Conservation (phyloP, 192 early-diverging fungal species). For the Lobosporangium transversale region DNA sequence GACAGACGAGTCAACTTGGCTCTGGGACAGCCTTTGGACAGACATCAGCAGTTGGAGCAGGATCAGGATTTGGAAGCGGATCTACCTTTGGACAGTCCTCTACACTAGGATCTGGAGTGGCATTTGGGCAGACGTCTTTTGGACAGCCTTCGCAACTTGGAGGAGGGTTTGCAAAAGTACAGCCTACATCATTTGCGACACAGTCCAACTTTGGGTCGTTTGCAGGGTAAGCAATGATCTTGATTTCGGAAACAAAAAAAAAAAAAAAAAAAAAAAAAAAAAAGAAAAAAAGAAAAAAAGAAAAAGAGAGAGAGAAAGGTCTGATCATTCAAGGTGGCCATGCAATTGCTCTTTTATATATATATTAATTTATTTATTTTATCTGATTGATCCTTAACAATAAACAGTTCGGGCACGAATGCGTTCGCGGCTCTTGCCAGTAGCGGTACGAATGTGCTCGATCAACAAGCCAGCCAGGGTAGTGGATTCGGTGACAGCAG, state of each 20-base stretch:
- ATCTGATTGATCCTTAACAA: not conserved
- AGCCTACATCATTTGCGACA: constrained; percentile 11
- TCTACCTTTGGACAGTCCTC: constrained; percentile 19
- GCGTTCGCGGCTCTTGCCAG: constrained; percentile 39
- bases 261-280: too few species aligned
- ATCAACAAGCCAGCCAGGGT: constrained; percentile 22
- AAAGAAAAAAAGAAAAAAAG: too few species aligned
- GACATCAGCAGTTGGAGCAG: constrained; percentile 11
- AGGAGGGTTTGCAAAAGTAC: constrained; percentile 4
- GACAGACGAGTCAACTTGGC: constrained; percentile 21
- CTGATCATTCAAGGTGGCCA: too few species aligned
- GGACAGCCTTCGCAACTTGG: constrained; percentile 1
- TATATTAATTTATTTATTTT: too few species aligned
- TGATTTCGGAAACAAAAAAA: too few species aligned
- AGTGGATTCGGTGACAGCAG: constrained; percentile 18
- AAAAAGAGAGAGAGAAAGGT: too few species aligned
- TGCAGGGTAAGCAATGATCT: constrained; percentile 38
- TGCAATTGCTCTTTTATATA: too few species aligned
- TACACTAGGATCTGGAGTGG: constrained; percentile 6
- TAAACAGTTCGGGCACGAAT: constrained; percentile 21
- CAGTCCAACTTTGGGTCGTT: constrained; percentile 50
- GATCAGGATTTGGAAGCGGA: constrained; percentile 25
- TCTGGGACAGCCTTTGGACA: constrained; percentile 27
- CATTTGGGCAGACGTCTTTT: constrained; percentile 19
- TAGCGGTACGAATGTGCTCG: constrained; percentile 25